phyloP scores from a whole-genome alignment of 164 flowering plant genomes.

The Liriodendron chinense region DNA sequence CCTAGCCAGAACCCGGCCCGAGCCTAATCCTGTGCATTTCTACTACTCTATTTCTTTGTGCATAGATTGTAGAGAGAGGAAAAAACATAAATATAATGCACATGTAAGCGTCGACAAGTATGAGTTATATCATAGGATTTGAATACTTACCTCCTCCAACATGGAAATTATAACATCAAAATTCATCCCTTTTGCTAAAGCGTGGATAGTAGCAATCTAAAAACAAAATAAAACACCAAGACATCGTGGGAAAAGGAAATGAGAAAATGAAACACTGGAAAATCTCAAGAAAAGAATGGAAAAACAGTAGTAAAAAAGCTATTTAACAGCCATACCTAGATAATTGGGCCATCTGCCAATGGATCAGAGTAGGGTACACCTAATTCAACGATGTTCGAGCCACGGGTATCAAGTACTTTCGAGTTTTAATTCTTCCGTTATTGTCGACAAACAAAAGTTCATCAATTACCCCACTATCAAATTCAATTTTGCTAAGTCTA shows the following conservation, averaged over 20 bases:
- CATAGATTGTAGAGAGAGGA: too few relatives aligned
- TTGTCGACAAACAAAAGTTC: conserved; percentile 88
- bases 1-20: too few relatives aligned
- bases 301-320: too few relatives aligned
- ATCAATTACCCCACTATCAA: conserved; percentile 91
- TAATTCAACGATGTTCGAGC: conserved; percentile 82
- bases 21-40: too few relatives aligned
- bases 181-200: conserved; percentile 73
- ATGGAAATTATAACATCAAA: conserved; percentile 61
- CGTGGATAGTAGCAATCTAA: conserved; percentile 87
- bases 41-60: too few relatives aligned
- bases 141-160: conserved; percentile 60
- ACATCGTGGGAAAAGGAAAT: neutral
- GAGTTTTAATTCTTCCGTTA: conserved; percentile 81
- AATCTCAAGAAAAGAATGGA: too few relatives aligned
- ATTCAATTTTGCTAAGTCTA: conserved; percentile 91
- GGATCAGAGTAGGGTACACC: conserved; percentile 97
- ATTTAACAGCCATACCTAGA: conserved; percentile 49
- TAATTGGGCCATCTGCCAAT: conserved; percentile 95
- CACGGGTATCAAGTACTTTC: conserved; percentile 78
- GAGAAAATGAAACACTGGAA: neutral
- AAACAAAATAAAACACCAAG: neutral
- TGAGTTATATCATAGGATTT: too few relatives aligned
- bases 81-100: too few relatives aligned
- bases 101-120: too few relatives aligned